Evolutionary conservation across 371 early-diverging fungal genomes (phyloP).

Genomic region (Lichtheimia ramosa): DNA sequence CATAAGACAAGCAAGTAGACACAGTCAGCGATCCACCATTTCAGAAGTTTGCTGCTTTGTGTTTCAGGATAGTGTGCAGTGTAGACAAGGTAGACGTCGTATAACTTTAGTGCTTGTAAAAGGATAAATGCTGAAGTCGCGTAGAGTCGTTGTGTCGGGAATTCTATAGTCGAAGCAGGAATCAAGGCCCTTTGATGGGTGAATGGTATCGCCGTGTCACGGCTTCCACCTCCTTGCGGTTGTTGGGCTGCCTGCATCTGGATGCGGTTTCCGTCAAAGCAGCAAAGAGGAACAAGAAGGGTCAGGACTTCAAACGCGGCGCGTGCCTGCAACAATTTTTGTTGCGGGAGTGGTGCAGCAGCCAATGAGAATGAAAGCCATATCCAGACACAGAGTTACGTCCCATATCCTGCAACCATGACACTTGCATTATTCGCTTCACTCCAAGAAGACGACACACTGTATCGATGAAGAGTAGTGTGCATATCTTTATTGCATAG

Average conservation of each 20-base stretch:
- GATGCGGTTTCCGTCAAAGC: slow-evolving; percentile 10
- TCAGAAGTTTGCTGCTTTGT: slow-evolving; percentile 20
- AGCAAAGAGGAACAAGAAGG: neutral
- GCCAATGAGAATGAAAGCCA: too few species aligned
- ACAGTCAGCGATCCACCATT: slow-evolving; percentile 37
- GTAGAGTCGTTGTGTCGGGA: slow-evolving; percentile 44
- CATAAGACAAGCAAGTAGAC: slow-evolving; percentile 30
- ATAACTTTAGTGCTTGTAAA: slow-evolving; percentile 33
- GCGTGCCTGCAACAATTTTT: too few species aligned
- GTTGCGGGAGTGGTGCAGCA: too few species aligned
- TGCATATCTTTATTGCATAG: too few species aligned
- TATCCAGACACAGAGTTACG: too few species aligned
- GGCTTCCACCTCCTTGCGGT: slow-evolving; percentile 7
- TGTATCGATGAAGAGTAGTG: too few species aligned
- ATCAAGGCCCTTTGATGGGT: slow-evolving; percentile 40
- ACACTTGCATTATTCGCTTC: too few species aligned
- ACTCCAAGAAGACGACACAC: too few species aligned
- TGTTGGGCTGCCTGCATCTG: slow-evolving; percentile 18
- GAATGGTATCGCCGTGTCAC: slow-evolving; percentile 10
- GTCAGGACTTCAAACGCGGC: neutral
- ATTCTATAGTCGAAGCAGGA: slow-evolving; percentile 38
- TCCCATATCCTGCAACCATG: too few species aligned
- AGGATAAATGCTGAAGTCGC: slow-evolving; percentile 33
- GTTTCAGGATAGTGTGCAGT: slow-evolving; percentile 30
- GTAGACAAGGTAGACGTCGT: slow-evolving; percentile 23